Evolutionary conservation across 192 early-diverging fungal genomes (phyloP).

Genomic region (Geranomyces variabilis): DNA sequence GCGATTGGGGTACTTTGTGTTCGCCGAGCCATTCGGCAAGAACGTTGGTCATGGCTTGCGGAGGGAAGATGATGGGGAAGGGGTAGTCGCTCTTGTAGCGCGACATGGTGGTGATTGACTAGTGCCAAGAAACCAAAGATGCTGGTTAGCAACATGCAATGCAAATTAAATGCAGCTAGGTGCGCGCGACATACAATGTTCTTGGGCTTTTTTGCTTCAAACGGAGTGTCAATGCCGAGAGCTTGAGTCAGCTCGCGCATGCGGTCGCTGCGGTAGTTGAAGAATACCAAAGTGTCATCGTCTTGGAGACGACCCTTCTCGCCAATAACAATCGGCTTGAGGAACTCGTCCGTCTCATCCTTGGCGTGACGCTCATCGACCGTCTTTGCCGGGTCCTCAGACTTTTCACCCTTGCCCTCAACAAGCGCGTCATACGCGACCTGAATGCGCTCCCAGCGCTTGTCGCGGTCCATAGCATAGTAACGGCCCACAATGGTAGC

Average conservation of each 20-base stretch:
- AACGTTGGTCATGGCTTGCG: constrained; percentile 97
- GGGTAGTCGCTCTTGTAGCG: constrained; percentile 98
- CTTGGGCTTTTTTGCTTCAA: constrained; percentile 77
- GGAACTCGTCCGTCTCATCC: constrained; percentile 99
- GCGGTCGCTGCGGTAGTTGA: constrained; percentile 98
- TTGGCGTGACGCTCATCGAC: constrained; percentile 85
- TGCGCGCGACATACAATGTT: constrained; percentile 61
- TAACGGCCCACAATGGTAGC: constrained; percentile 95
- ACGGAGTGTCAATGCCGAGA: constrained; percentile 87
- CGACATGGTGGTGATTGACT: constrained; percentile 90
- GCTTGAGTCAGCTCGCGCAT: constrained; percentile 90
- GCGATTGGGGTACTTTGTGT: constrained; percentile 84
- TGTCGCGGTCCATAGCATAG: constrained; percentile 99
- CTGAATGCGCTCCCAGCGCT: constrained; percentile 99
- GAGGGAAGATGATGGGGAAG: constrained; percentile 94
- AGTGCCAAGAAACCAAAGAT: background rate
- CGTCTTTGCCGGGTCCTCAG: constrained; percentile 58
- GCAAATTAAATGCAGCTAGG: background rate
- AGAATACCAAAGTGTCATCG: constrained; percentile 92
- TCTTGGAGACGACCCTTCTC: constrained; percentile 79
- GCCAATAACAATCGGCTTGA: constrained; percentile 95
- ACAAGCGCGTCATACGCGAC: constrained; percentile 91
- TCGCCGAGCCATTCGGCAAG: constrained; percentile 95
- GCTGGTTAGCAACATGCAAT: background rate
- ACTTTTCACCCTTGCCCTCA: constrained; percentile 69